Percentiles rank a stretch among this genome's conserved stretches.
phyloP scores from a whole-genome alignment of 2,329 filamentous ascomycete genomes.

The Hirsutella minnesotensis region DNA sequence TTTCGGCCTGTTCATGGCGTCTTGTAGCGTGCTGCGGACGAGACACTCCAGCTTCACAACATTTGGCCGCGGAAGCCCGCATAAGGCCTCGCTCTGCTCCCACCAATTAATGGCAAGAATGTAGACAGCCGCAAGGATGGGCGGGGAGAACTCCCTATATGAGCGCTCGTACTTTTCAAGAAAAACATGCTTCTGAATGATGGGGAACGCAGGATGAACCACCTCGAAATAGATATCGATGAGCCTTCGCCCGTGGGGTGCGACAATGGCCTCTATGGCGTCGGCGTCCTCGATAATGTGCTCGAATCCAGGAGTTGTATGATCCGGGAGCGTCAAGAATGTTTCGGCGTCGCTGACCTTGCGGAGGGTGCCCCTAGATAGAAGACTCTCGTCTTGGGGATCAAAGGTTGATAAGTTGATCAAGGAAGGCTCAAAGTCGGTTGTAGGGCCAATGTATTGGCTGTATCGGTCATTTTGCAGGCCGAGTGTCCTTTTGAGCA shows the following conservation, averaged over 20 bases:
- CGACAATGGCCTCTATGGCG: constrained; percentile 64
- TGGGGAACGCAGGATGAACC: constrained; percentile 71
- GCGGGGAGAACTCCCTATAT: constrained; percentile 62
- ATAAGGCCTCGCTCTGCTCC: constrained; percentile 59
- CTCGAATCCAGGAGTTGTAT: constrained; percentile 58
- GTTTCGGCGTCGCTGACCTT: constrained; percentile 69
- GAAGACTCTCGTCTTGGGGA: constrained; percentile 66
- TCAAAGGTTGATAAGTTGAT: constrained; percentile 74
- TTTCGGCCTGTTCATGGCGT: constrained; percentile 73
- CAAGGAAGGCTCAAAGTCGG: constrained; percentile 72
- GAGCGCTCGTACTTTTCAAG: constrained; percentile 65
- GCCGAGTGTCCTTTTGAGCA: constrained; percentile 59
- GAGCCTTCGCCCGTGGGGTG: constrained; percentile 63
- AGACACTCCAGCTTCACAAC: constrained; percentile 62
- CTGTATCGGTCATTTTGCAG: constrained; percentile 69
- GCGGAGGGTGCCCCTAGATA: constrained; percentile 56
- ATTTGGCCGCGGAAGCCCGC: constrained; percentile 55
- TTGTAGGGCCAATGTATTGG: constrained; percentile 74
- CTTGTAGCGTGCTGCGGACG: constrained; percentile 58
- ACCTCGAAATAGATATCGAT: constrained; percentile 73
- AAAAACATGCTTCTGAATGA: constrained; percentile 72
- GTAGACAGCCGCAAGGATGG: constrained; percentile 69
- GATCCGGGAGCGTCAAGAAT: constrained; percentile 69
- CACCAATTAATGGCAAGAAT: constrained; percentile 83
- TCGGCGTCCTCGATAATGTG: constrained; percentile 57